Percentiles rank a stretch among this genome's conserved stretches.
phyloP scores from a whole-genome alignment of 176 grass and related monocot genomes.

The Aegilops longissima region DNA sequence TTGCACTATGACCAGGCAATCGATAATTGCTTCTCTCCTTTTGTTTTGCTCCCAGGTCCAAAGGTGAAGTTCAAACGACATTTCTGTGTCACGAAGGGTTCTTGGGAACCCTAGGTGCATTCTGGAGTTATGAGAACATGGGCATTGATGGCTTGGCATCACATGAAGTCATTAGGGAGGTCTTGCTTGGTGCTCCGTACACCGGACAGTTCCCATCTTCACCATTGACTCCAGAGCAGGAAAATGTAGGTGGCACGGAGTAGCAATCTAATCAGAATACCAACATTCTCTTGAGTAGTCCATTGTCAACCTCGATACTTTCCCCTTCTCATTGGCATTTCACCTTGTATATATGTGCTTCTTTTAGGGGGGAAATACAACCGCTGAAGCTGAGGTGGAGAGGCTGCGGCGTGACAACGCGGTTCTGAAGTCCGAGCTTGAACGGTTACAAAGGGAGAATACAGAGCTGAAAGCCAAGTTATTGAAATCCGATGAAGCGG shows the following conservation, averaged over 20 bases:
- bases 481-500: neutral
- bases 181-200: conserved; percentile 92
- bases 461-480: conserved; percentile 47
- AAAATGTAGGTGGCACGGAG: conserved; percentile 45
- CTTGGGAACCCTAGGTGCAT: conserved; percentile 93
- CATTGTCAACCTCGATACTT: neutral
- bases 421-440: conserved; percentile 57
- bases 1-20: neutral
- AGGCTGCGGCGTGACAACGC: conserved; percentile 55
- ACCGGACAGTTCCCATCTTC: conserved; percentile 68
- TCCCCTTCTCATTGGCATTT: neutral
- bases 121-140: conserved; percentile 99
- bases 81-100: conserved; percentile 97
- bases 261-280: neutral
- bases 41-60: conserved; percentile 64
- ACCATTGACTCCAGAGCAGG: conserved; percentile 37
- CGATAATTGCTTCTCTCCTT: neutral
- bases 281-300: neutral
- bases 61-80: conserved; percentile 95
- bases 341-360: neutral
- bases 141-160: conserved; percentile 84
- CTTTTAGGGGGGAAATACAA: conserved; percentile 43
- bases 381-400: conserved; percentile 42
- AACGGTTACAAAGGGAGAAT: conserved; percentile 68
- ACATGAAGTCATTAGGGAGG: conserved; percentile 92